These are phyloP conservation scores for Dorcoceras hygrometricum DNA, from an alignment of 257 asterid species.

Conservation along the genomic window DNA sequence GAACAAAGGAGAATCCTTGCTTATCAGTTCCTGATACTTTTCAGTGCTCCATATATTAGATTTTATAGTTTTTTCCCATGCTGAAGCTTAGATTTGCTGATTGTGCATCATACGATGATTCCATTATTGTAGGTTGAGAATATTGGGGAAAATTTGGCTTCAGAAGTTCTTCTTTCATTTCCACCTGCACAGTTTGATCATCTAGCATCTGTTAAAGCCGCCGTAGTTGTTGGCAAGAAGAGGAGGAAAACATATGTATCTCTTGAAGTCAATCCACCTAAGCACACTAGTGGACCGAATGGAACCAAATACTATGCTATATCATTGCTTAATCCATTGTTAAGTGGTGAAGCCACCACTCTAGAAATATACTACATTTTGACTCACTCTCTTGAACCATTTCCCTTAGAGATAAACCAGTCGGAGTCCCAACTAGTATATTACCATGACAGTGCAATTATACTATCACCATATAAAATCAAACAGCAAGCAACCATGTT, in stretches of 20 bases:
- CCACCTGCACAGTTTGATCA: conserved; percentile 70
- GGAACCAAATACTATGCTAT: conserved; percentile 66
- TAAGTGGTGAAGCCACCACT: conserved; percentile 60
- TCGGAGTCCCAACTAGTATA: conserved; percentile 91
- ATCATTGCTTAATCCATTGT: conserved; percentile 52
- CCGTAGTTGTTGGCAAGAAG: conserved; percentile 64
- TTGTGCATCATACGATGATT: conserved; percentile 24
- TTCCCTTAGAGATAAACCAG: conserved; percentile 84
- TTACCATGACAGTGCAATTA: conserved; percentile 85
- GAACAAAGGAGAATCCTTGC: not conserved
- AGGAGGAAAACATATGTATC: conserved; percentile 68
- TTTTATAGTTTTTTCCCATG: conserved; percentile 3
- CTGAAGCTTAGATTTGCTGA: conserved; percentile 13
- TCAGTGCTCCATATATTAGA: conserved; percentile 2
- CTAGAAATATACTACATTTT: conserved; percentile 66
- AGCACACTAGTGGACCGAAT: conserved; percentile 62
- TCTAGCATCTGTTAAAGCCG: conserved; percentile 81
- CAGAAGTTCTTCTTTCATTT: conserved; percentile 73
- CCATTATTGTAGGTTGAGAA: conserved; percentile 68
- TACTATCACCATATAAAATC: conserved; percentile 79
- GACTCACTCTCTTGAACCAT: conserved; percentile 90
- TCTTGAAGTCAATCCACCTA: conserved; percentile 62
- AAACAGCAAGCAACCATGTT: conserved; percentile 75
- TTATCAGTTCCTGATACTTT: not conserved
- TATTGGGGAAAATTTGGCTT: conserved; percentile 56